A percentile compares a stretch with the other conserved stretches of the same genome.
Evolutionary conservation across 352 stramenopile species (phyloP).

Genomic region (Globisporangium paroecandrum): DNA sequence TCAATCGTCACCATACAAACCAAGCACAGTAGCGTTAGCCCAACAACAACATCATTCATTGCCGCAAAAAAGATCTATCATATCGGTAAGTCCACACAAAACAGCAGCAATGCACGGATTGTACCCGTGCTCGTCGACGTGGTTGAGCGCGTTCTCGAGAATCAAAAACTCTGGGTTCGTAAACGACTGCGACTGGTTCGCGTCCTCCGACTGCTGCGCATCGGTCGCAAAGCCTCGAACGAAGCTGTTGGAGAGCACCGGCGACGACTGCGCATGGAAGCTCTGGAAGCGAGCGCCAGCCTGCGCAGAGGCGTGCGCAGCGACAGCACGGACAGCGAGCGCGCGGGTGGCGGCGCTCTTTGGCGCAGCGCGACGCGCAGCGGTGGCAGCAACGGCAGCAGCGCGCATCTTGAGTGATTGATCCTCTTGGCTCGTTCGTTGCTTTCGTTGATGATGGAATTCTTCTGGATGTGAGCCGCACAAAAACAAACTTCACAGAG

Average conservation of each 20-base stretch:
- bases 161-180: conserved; percentile 50
- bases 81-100: not conserved
- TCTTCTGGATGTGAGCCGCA: not conserved
- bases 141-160: conserved; percentile 44
- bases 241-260: not conserved
- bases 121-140: conserved; percentile 52
- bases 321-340: too few relatives aligned
- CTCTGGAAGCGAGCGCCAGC: not conserved
- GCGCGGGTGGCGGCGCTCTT: not conserved
- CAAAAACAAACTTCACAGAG: not conserved
- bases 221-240: not conserved
- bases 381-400: not conserved
- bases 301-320: not conserved
- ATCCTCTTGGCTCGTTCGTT: not conserved
- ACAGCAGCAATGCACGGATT: not conserved
- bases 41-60: conserved; percentile 8
- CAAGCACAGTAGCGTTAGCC: conserved; percentile 11
- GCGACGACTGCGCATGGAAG: not conserved
- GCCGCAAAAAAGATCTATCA: not conserved
- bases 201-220: not conserved
- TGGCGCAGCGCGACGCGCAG: not conserved
- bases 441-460: not conserved
- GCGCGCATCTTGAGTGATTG: conserved; percentile 4
- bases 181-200: conserved; percentile 11
- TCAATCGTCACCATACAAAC: not conserved